Base-by-base conservation (phyloP, 148 eudicot genomes). In the Silene uniflora region DNA sequence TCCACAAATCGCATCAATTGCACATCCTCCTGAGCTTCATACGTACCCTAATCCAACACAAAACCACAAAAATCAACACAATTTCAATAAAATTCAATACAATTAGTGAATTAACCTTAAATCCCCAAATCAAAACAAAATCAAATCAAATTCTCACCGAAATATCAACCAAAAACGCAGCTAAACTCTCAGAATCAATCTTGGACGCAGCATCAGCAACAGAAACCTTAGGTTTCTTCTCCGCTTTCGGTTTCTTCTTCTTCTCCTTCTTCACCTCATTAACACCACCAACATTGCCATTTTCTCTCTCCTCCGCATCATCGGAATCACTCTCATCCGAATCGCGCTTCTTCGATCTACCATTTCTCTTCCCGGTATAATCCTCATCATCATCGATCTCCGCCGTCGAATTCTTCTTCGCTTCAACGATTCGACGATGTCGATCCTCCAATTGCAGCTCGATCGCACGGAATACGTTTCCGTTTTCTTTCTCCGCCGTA, bases 1-100 rank as follows among this genome's bases (percentile, higher is more conserved):
- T 91, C 97, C 2, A 94, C 97, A 49, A 91, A 88, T 83, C 94
- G 79, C 97, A 90, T 87, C 87, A 91, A 74, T 77, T 88, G 92
- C 62, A 91, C 86, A 59, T 86, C 91, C 82, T 86, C 88, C 70
- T 89, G 93, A 47, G 80, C 44, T 78, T 81, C 94, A 70, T 82
- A 91, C 6, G 89, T 85, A 35, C 46, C 87, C 92, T 89, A 72
- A 59, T 47, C 32, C 62, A 76, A 66, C 14, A 27, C 14, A 63
- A 78, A 22, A 60, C 6, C 76, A 55, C 29, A 49, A 7, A 52
- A 39, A 39, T 6, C 6, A 39, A 6, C 2, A 39, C 8, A 39
- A 5, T 0, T 39, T 39, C 61, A 21, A 55, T 58, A 65, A 65
- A 75, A 75, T n/a, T 68, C n/a, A 78, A 62, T 44, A 39, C 56